Percentiles rank a stretch among this genome's conserved stretches.
phyloP scores from a whole-genome alignment of 2,329 filamentous ascomycete species.

The Pyrenophora tritici-repentis region DNA sequence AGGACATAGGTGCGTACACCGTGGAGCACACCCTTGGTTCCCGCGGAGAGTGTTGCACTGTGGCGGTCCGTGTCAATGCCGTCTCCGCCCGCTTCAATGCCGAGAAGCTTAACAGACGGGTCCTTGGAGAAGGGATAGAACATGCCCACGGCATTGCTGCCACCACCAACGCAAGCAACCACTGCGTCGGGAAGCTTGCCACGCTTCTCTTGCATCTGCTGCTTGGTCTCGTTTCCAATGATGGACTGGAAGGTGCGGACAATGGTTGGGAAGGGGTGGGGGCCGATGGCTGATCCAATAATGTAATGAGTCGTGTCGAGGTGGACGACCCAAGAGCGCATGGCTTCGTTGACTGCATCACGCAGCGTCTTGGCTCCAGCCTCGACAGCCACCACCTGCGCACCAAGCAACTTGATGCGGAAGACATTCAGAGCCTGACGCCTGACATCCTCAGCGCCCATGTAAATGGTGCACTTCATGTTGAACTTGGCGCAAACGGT shows the following conservation, averaged over 20 bases:
- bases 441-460: constrained; percentile 97
- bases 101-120: constrained; percentile 80
- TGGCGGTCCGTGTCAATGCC: constrained; percentile 85
- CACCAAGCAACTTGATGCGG: constrained; percentile 94
- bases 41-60: constrained; percentile 83
- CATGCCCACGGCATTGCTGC: constrained; percentile 95
- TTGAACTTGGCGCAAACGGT: constrained; percentile 98
- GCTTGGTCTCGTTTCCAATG: constrained; percentile 92
- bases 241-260: constrained; percentile 97
- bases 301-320: constrained; percentile 97
- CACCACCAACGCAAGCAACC: constrained; percentile 94
- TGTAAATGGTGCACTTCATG: constrained; percentile 97
- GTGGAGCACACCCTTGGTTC: constrained; percentile 90
- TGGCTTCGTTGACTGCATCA: constrained; percentile 85
- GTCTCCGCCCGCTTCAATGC: constrained; percentile 94
- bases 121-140: constrained; percentile 96
- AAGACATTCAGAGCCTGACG: constrained; percentile 97
- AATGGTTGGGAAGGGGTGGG: constrained; percentile 96
- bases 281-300: constrained; percentile 95
- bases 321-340: constrained; percentile 91
- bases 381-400: constrained; percentile 89
- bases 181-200: constrained; percentile 94
- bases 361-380: constrained; percentile 73
- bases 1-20: constrained; percentile 95
- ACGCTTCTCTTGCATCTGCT: constrained; percentile 82